Base-by-base conservation (phyloP, 2,329 filamentous ascomycete genomes). In the Penicillium thymicola region DNA sequence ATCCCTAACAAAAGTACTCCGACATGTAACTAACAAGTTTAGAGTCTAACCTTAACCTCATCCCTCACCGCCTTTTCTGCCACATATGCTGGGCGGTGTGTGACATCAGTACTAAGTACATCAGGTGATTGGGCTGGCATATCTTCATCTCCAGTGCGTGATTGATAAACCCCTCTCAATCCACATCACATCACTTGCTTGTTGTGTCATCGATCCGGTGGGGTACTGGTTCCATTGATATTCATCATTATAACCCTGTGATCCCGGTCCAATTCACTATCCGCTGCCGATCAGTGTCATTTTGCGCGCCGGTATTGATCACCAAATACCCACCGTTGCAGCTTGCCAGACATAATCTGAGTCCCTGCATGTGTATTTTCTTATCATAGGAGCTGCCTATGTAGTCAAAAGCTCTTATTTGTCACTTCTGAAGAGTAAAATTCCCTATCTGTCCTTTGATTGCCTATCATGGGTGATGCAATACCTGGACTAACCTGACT, bases 91-190 rank as follows among this genome's bases (percentile, higher is more conserved):
- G 21, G 55, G 55, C 55, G 55, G 51, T 57, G 49, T 51, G 28
- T 36, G n/a, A 51, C 30, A 51, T 45, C 16, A 36, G 49, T 43
- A 28, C 49, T 11, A 37, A 34, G 51, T 54, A 37, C 42, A 52
- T 65, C 63, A 64, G 59, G 59, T 64, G 64, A 64, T 65, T 61
- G 44, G 64, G 60, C 59, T 62, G 57, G 60, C 59, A 66, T 64
- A 66, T 61, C 61, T 62, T 65, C 62, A 62, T 65, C 41, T 51
- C 57, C 59, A 18, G 44, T 53, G 45, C 37, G n/a, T 41, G 47
- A 60, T 59, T 51, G 53, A 38, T 59, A 43, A 43, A 50, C 42
- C 57, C 57, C 53, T 49, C 51, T 59, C 49, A 28, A 25, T 50
- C 34, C 51, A 54, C 45, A 57, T 54, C 43, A 27, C 55, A 55